Evolutionary conservation across 169 alveolate genomes (phyloP), one percentile per base, ranked within the genome.

Genomic region (Eimeria tenella): DNA sequence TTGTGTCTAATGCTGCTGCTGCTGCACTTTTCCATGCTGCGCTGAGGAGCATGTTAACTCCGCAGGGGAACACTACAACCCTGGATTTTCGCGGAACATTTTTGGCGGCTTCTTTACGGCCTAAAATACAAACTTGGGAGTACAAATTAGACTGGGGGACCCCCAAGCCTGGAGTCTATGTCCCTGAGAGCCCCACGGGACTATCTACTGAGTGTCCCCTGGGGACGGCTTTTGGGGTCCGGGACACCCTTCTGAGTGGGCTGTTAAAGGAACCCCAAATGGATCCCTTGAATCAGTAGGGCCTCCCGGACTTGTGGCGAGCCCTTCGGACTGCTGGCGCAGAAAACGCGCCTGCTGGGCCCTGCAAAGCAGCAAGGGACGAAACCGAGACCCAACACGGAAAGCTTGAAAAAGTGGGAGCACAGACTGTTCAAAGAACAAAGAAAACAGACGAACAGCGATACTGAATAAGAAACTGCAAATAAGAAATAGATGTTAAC

Each of bases 31-130:
- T 68, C 53, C 52, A 68, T 68, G 77, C 50, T 71, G 53, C 15
- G 23, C 42, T 71, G 81, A 23, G 81, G 81, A 21, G 81, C 42
- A 71, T 55, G 81, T 71, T 31, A 56, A 52, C 86, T 52, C 49
- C 15, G 55, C 86, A 75, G 86, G 86, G 65, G 68, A 75, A 23
- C 86, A 75, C 21, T 75, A 75, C 86, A 75, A 75, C 65, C 86
- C 86, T n/a, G 86, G 86, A 42, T 75, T 75, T 17, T 31, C 52
- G 21, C 50, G 86, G 23, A 75, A 75, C 19, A 75, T 75, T 9
- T 75, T 75, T 49, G 86, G 86, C 15, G 86, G 86, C 42, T 75
- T 75, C 65, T 75, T 75, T 23, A 75, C 86, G 10, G 23, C 86
- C 5, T 75, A 31, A 31, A 31, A 31, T 31, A 31, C 2, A 31